Evolutionary conservation across 768 basidiomycete species (phyloP).

Genomic region (Kwoniella sp.): DNA sequence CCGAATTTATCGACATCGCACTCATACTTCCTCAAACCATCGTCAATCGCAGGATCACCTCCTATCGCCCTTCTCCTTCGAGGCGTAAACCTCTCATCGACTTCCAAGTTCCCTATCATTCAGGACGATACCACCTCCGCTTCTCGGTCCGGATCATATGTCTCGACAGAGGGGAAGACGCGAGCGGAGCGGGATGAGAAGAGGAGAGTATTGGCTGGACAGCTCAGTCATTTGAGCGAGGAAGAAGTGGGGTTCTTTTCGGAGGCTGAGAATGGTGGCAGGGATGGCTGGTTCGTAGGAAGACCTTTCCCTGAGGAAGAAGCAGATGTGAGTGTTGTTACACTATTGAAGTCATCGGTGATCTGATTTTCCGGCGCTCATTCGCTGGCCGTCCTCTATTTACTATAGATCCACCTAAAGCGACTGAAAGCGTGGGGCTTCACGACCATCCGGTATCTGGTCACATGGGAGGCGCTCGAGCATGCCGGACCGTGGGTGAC

Average conservation of each 20-base stretch:
- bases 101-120: conserved; percentile 73
- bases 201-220: conserved; percentile 29
- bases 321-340: conserved; percentile 52
- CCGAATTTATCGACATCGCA: conserved; percentile 29
- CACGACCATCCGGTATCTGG: conserved; percentile 74
- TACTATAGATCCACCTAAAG: conserved; percentile 79
- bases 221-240: conserved; percentile 69
- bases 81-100: conserved; percentile 92
- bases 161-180: neutral
- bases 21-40: conserved; percentile 32
- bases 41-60: conserved; percentile 59
- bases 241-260: conserved; percentile 80
- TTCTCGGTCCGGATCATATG: neutral
- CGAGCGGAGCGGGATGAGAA: conserved; percentile 29
- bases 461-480: conserved; percentile 96
- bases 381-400: conserved; percentile 57
- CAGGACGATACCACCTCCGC: conserved; percentile 6
- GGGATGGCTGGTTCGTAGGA: conserved; percentile 71
- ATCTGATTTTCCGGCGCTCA: neutral
- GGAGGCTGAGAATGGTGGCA: conserved; percentile 64
- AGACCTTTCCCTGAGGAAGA: conserved; percentile 82
- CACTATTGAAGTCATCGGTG: neutral
- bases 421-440: conserved; percentile 93
- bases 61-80: conserved; percentile 71
- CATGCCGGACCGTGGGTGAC: conserved; percentile 87